A percentile compares a stretch with the other conserved stretches of the same genome.
These are phyloP conservation scores for Schwanniomyces vanrijiae DNA, from an alignment of 805 yeast species.

Conservation along the genomic window DNA sequence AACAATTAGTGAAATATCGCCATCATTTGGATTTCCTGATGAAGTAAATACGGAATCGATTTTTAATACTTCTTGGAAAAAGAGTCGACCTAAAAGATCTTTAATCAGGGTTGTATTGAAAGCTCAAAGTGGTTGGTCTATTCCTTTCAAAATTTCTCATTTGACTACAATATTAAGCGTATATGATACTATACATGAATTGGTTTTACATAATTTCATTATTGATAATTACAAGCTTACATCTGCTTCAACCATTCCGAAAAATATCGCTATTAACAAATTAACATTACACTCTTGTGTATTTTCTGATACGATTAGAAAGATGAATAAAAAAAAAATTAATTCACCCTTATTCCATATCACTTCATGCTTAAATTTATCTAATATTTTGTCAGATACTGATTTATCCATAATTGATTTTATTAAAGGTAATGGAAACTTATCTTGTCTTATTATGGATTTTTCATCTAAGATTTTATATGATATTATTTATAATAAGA, in stretches of 20 bases:
- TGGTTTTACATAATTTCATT: conserved; percentile 46
- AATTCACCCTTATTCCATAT: conserved; percentile 36
- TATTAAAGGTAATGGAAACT: conserved; percentile 29
- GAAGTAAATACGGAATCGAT: conserved; percentile 14
- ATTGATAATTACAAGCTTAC: conserved; percentile 40
- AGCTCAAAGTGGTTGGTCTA: conserved; percentile 51
- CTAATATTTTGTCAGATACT: conserved; percentile 38
- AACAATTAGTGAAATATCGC: conserved; percentile 46
- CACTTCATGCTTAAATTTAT: conserved; percentile 37
- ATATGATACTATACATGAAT: conserved; percentile 36
- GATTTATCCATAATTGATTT: conserved; percentile 54
- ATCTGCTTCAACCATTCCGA: conserved; percentile 20
- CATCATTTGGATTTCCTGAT: conserved; percentile 45
- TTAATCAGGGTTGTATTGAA: conserved; percentile 35
- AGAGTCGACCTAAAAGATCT: conserved; percentile 16
- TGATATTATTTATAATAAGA: conserved; percentile 13
- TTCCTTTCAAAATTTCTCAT: conserved; percentile 47
- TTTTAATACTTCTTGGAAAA: conserved; percentile 18
- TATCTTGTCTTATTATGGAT: conserved; percentile 46
- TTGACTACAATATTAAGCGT: conserved; percentile 46
- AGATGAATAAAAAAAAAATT: conserved; percentile 10
- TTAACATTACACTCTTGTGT: conserved; percentile 21
- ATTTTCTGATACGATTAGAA: conserved; percentile 13
- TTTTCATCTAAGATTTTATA: conserved; percentile 48
- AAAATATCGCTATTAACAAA: conserved; percentile 11